These are phyloP conservation scores for Plasmodium coatneyi DNA, from an alignment of 169 alveolate species.

Conservation along the genomic window DNA sequence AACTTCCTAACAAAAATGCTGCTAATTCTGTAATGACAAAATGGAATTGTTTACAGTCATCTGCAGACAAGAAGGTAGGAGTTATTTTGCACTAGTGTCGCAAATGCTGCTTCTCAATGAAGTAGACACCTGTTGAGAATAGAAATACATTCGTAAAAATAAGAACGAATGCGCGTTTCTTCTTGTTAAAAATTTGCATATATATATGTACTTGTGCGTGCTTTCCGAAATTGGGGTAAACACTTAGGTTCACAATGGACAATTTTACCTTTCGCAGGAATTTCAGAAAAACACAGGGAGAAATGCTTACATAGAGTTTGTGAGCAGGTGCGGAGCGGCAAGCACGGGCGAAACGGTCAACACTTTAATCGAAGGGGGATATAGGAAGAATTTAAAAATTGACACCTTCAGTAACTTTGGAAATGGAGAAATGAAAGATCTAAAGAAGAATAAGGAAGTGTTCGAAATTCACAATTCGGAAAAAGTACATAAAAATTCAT, in stretches of 20 bases:
- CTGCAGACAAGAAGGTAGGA: constrained; percentile 13
- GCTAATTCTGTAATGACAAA: not conserved
- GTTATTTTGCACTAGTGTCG: not conserved
- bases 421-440: constrained; percentile 5
- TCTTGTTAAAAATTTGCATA: not conserved
- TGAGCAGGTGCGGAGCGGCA: not conserved
- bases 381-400: not conserved
- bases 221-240: not conserved
- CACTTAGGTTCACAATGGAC: not conserved
- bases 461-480: constrained; percentile 1
- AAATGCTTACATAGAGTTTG: not conserved
- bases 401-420: not conserved
- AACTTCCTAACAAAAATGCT: not conserved
- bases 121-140: not conserved
- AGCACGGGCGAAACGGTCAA: constrained; percentile 10
- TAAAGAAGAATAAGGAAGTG: constrained; percentile 6
- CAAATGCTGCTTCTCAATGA: not conserved
- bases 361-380: not conserved
- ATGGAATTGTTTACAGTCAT: constrained; percentile 11
- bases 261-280: constrained; percentile 31
- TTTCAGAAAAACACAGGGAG: not conserved
- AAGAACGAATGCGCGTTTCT: not conserved
- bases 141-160: not conserved
- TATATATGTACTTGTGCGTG: not conserved
- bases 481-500: constrained; percentile 8